A percentile compares a stretch with the other conserved stretches of the same genome.
phyloP scores from a whole-genome alignment of 148 eudicot species.

The Silene uniflora region DNA sequence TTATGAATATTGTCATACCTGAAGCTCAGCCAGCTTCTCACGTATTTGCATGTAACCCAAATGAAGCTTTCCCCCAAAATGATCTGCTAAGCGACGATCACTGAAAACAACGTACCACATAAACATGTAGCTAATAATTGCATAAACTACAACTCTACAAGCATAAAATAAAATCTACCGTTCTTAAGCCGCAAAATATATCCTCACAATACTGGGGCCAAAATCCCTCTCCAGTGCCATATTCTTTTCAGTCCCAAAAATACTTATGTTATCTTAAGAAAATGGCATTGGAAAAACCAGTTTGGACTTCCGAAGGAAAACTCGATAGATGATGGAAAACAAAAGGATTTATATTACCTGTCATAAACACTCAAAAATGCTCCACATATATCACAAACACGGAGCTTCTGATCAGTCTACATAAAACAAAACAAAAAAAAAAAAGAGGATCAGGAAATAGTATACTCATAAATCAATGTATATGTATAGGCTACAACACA shows the following conservation, averaged over 20 bases:
- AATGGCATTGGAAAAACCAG: not conserved
- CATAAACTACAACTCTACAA: conserved; percentile 59
- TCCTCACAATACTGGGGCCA: conserved; percentile 95
- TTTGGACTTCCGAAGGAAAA: not conserved
- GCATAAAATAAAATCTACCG: conserved; percentile 76
- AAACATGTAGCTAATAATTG: conserved; percentile 47
- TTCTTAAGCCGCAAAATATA: conserved; percentile 86
- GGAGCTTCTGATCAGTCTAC: conserved; percentile 98
- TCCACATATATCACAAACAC: conserved; percentile 99
- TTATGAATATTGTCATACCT: conserved; percentile 44
- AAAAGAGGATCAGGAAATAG: conserved; percentile 12
- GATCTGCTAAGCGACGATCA: conserved; percentile 97
- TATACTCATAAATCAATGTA: not conserved
- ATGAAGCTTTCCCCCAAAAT: conserved; percentile 98
- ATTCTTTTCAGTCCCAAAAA: not conserved
- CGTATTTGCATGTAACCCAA: conserved; percentile 98
- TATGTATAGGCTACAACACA: not conserved
- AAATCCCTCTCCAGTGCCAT: conserved; percentile 22
- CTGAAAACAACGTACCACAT: conserved; percentile 59
- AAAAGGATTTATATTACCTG: conserved; percentile 39
- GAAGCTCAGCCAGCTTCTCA: conserved; percentile 85
- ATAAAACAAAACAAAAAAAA: conserved; percentile 11
- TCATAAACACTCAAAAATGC: conserved; percentile 97
- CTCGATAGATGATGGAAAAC: not conserved
- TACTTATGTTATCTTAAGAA: not conserved